Base-by-base conservation (phyloP, 352 stramenopile genomes). In the Plasmopara viticola region DNA sequence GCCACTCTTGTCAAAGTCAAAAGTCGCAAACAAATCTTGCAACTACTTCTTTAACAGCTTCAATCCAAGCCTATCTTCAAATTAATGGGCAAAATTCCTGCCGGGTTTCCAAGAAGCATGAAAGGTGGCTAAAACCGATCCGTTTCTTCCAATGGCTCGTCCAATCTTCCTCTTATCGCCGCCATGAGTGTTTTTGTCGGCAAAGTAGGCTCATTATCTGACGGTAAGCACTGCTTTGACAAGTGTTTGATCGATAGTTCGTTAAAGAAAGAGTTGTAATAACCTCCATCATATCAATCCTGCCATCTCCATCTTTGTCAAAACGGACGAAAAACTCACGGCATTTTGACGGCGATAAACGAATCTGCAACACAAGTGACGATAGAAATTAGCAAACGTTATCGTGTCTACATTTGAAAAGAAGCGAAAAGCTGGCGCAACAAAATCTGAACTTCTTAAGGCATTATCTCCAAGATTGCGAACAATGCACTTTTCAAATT, bases 1-100 rank as follows among this genome's bases (percentile, higher is more conserved):
- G 17, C 81, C 81, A 49, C 67, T 87, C 30, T 86, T 78, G 53
- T 91, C 78, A 25, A 85, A 86, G 57, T 91, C 81, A 31, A 89
- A 88, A 10, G 78, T 63, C 31, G 67, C 62, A 60, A 91, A 91
- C 6, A 91, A 53, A 43, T 79, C 67, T 3, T 65, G 56, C 10
- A 86, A 30, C 51, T 90, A 76, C 7, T 68, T 68, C 5, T 70
- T 56, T 7, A 70, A 66, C 6, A 90, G 39, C 13, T 75, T 78
- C 9, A 91, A 51, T 0, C 81, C 70, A 0, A 91, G 61, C 29
- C 62, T 84, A 38, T 31, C 30, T 72, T 77, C 50, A 91, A 76
- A 17, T 90, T 78, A 14, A 51, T 48, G 2, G 42, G 56, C 0
- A 71, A 77, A 47, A 91, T 90, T 9, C 73, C 81, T 0, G 62